Base-by-base conservation (phyloP, 805 yeast species). In the Zygoascus tannicola region DNA sequence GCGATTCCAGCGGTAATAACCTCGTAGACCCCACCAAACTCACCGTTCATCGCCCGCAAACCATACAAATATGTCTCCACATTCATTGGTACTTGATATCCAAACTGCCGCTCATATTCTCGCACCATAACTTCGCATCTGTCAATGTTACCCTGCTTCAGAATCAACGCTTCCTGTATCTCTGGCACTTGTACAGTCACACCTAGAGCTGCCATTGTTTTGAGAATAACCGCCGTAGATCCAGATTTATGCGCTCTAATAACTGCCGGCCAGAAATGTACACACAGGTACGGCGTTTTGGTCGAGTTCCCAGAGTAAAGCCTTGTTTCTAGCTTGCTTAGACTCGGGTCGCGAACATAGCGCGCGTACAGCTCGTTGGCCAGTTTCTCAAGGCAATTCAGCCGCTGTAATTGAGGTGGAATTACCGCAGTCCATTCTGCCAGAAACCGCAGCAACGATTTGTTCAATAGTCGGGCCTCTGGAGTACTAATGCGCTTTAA, bases 401-500 rank as follows among this genome's bases (percentile, higher is more conserved):
- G 15, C 5, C 40, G 30, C 5, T 26, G 22, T 19, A 37, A 15
- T 5, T 23, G 40, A 8, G 32, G 32, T 5, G 40, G 40, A 10
- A 37, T n/a, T n/a, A 37, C 15, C 12, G 40, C 40, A 22, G 40
- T 37, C 40, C 40, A 37, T 37, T 37, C 32, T 3, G 22, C 40
- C 10, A 37, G 4, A 26, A 37, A 37, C 15, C 21, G 33, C 8
- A 37, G 21, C 12, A 37, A 23, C 5, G 20, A 10, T 21, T 23
- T 14, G 21, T n/a, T 37, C 5, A 37, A 8, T 3, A 15, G 32
- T 12, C 30, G 30, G 30, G 10, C 30, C 7, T 26, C 30, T 7
- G 30, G 10, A 7, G 30, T 26, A 12, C 30, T 26, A n/a, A 18
- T 10, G 4, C 4, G 7, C 15, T n/a, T 37, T 3, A 18, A n/a